Evolutionary conservation across 2,329 filamentous ascomycete species (phyloP).

Genomic region (Ascochyta clinopodiicola): DNA sequence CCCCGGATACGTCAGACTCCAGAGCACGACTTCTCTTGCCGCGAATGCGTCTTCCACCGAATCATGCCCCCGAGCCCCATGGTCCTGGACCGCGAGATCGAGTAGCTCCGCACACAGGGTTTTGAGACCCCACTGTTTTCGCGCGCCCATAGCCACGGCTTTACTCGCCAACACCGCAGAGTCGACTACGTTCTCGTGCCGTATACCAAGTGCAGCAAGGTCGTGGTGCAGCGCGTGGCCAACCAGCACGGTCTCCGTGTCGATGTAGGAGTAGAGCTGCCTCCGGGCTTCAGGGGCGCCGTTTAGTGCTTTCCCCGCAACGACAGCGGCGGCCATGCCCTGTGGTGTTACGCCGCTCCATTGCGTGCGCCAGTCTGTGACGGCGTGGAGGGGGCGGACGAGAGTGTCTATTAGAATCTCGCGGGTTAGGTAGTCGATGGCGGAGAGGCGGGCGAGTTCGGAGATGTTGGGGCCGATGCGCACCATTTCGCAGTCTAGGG

Average conservation of each 20-base stretch:
- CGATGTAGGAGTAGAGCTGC: conserved; percentile 52
- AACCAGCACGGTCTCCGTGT: conserved; percentile 55
- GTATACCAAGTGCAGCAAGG: conserved; percentile 53
- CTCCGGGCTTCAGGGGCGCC: conserved; percentile 55
- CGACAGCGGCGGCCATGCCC: conserved; percentile 32
- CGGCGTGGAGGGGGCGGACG: conserved; percentile 47
- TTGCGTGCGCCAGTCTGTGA: conserved; percentile 48
- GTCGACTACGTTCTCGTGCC: conserved; percentile 55
- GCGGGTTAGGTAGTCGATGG: conserved; percentile 56
- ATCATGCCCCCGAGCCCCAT: conserved; percentile 1
- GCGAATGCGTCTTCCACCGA: conserved; percentile 12
- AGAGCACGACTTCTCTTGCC: conserved; percentile 13
- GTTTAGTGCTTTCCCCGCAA: conserved; percentile 39
- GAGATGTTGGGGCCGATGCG: background rate
- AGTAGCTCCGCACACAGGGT: conserved; percentile 7
- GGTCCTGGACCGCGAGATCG: background rate
- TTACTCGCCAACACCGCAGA: conserved; percentile 51
- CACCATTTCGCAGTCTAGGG: conserved; percentile 18
- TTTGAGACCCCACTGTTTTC: conserved; percentile 2
- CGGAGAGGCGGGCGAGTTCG: conserved; percentile 50
- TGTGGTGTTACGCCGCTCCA: conserved; percentile 50
- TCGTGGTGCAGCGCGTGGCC: conserved; percentile 58
- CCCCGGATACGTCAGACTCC: background rate
- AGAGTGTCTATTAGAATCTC: conserved; percentile 54
- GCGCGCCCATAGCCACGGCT: conserved; percentile 32